Evolutionary conservation across 495 filamentous ascomycete genomes (phyloP).

Genomic region (Darksidea phi): DNA sequence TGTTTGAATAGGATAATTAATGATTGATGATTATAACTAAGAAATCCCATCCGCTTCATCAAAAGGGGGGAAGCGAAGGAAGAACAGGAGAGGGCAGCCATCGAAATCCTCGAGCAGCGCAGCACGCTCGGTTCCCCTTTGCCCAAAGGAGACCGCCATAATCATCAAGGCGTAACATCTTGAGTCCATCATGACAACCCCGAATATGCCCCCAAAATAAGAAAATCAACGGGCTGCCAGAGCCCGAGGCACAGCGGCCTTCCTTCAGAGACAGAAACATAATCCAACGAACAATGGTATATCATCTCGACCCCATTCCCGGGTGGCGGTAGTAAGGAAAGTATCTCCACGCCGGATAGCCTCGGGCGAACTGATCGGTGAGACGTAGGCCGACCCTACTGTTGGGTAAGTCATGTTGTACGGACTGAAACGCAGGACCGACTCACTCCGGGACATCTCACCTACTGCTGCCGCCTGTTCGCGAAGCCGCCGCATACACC

Average conservation of each 20-base stretch:
- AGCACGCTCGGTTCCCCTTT: conserved; percentile 28
- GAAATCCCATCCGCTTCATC: no score
- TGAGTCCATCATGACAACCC: conserved; percentile 2
- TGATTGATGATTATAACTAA: conserved; percentile 7
- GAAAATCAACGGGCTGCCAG: conserved; percentile 15
- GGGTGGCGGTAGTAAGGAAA: conserved; percentile 35
- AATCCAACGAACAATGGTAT: neutral
- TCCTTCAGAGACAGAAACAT: conserved; percentile 6
- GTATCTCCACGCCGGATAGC: conserved; percentile 37
- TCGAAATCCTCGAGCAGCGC: conserved; percentile 29
- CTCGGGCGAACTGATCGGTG: conserved; percentile 42
- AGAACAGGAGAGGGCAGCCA: conserved; percentile 5
- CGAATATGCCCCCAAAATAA: conserved; percentile 8
- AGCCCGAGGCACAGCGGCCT: conserved; percentile 17
- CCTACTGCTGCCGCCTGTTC: conserved; percentile 41
- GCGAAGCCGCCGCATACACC: conserved; percentile 40
- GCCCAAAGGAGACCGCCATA: conserved; percentile 17
- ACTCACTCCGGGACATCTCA: conserved; percentile 40
- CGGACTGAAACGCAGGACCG: neutral
- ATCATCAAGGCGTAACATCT: conserved; percentile 30
- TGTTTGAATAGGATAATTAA: conserved; percentile 12
- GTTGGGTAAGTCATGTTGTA: conserved; percentile 23
- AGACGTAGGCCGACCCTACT: conserved; percentile 40
- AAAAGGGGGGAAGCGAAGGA: conserved; percentile 1
- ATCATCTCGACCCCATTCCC: conserved; percentile 22